Conservation (phyloP, 2,329 filamentous ascomycete species). For the Xylaria sp. region DNA sequence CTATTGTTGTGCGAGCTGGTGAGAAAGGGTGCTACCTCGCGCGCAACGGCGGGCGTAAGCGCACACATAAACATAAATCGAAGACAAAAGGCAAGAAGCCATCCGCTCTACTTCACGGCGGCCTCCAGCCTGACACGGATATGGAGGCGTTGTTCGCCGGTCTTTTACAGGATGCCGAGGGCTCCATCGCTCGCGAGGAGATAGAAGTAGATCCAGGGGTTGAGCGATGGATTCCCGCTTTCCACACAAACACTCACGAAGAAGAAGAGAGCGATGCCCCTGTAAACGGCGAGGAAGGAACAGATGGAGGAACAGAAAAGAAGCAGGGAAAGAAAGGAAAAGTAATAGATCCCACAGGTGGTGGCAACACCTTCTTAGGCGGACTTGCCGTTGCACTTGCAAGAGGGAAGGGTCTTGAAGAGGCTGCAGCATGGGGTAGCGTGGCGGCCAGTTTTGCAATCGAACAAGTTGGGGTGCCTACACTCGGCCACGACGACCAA, state of each 20-base stretch:
- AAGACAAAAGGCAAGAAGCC: constrained; percentile 47
- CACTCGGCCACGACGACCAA: constrained; percentile 50
- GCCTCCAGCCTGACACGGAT: constrained; percentile 64
- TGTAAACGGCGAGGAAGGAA: not conserved
- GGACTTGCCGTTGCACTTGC: constrained; percentile 64
- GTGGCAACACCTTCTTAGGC: constrained; percentile 86
- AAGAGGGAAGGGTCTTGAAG: constrained; percentile 64
- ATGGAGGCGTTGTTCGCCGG: constrained; percentile 68
- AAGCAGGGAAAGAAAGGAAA: constrained; percentile 38
- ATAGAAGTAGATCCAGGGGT: constrained; percentile 68
- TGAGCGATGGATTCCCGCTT: constrained; percentile 79
- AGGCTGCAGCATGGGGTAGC: constrained; percentile 78
- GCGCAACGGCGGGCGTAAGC: constrained; percentile 60
- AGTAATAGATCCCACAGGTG: constrained; percentile 92
- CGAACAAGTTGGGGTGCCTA: constrained; percentile 88
- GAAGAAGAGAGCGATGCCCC: not conserved
- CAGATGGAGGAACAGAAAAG: not conserved
- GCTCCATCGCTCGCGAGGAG: constrained; percentile 60
- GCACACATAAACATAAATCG: constrained; percentile 38
- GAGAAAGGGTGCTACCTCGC: constrained; percentile 74
- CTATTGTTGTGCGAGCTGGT: constrained; percentile 73
- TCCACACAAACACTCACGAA: constrained; percentile 55
- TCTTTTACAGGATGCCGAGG: constrained; percentile 59
- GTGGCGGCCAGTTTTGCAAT: constrained; percentile 92
- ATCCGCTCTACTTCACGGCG: constrained; percentile 52